Percentiles rank a stretch among this genome's conserved stretches.
These are phyloP conservation scores for Aspergillus brunneoviolaceus DNA, from an alignment of 2,329 filamentous ascomycete species.

Conservation along the genomic window DNA sequence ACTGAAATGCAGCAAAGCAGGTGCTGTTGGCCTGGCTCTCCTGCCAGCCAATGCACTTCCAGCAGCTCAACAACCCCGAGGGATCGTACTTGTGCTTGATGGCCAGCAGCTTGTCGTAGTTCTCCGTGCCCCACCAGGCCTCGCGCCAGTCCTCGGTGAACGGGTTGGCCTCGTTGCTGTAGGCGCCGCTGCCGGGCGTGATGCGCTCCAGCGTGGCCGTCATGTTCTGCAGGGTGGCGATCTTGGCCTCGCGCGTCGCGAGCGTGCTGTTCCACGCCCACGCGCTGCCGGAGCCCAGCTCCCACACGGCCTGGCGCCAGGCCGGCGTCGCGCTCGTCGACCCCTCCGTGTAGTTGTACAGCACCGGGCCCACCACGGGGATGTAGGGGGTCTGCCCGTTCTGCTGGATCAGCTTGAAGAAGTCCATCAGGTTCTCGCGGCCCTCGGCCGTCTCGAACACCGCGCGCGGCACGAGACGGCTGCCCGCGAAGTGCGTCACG, in stretches of 20 bases:
- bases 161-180: constrained; percentile 21
- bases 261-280: constrained; percentile 22
- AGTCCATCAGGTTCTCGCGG: constrained; percentile 14
- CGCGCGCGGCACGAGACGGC: constrained; percentile 20
- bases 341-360: constrained; percentile 21
- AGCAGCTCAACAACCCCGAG: constrained; percentile 16
- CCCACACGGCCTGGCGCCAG: constrained; percentile 21
- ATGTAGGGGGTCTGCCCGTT: constrained; percentile 17
- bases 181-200: constrained; percentile 20
- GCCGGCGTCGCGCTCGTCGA: constrained; percentile 19
- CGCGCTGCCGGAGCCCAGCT: constrained; percentile 14
- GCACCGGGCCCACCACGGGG: constrained; percentile 17
- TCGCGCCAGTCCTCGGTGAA: constrained; percentile 20
- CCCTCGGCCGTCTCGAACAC: constrained; percentile 19
- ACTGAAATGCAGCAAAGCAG: constrained; percentile 13
- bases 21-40: constrained; percentile 12
- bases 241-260: constrained; percentile 10
- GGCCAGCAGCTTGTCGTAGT: constrained; percentile 18
- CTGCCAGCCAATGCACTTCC: constrained; percentile 21
- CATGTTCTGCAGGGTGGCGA: constrained; percentile 13
- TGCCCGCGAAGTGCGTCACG: constrained; percentile 19
- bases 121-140: constrained; percentile 20
- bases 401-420: constrained; percentile 11
- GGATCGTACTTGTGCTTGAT: constrained; percentile 25
- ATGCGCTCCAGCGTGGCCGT: constrained; percentile 14